Evolutionary conservation across 2,329 filamentous ascomycete species (phyloP).

Genomic region (Apiospora kogelbergensis): DNA sequence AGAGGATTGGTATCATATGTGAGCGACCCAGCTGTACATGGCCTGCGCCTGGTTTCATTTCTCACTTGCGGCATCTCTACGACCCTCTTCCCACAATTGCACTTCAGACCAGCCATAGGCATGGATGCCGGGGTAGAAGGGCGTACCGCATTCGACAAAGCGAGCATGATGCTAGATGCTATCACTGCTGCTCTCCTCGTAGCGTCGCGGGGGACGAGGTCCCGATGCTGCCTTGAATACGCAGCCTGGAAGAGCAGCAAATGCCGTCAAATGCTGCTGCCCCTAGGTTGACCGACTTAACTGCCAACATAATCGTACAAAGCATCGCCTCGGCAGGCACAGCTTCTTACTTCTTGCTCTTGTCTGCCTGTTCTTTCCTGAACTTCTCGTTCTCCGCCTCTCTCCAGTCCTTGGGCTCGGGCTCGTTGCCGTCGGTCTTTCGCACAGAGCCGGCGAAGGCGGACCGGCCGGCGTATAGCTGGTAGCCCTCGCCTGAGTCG

Average conservation of each 20-base stretch:
- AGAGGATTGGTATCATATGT: neutral
- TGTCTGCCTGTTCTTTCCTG: slow-evolving; percentile 27
- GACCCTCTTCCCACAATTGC: neutral
- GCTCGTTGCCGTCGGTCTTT: slow-evolving; percentile 68
- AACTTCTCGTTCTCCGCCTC: slow-evolving; percentile 65
- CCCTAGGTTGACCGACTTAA: neutral
- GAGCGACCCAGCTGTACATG: neutral
- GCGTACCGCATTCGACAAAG: neutral
- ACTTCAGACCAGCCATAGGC: neutral
- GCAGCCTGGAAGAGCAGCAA: neutral
- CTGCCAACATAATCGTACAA: neutral
- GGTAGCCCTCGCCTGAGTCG: slow-evolving; percentile 60
- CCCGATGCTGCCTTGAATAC: neutral
- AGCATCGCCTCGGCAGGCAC: neutral
- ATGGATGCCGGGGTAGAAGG: neutral
- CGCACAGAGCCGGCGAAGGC: slow-evolving; percentile 66
- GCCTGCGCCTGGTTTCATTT: neutral
- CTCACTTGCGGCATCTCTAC: neutral
- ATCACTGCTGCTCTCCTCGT: neutral
- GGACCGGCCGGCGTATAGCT: slow-evolving; percentile 77
- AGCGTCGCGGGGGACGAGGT: neutral
- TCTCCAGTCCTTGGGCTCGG: slow-evolving; percentile 60
- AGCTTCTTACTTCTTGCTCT: slow-evolving; percentile 20
- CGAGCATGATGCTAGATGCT: neutral
- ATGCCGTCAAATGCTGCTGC: neutral